Evolutionary conservation across 371 early-diverging fungal genomes (phyloP).

Genomic region (Actinomortierella ambigua): DNA sequence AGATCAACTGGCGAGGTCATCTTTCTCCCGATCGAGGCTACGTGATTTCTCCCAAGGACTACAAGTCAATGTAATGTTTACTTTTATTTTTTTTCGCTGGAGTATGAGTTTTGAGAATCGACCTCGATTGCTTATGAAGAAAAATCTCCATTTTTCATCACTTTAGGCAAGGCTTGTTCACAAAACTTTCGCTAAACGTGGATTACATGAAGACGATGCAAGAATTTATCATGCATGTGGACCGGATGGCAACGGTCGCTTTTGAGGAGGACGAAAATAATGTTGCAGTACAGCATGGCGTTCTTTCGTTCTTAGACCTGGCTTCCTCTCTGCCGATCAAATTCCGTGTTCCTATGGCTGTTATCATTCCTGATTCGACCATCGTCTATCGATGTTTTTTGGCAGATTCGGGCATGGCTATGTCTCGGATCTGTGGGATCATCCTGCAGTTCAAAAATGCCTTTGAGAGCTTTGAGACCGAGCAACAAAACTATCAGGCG

Average conservation of each 20-base stretch:
- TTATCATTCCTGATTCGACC: slow-evolving; percentile 57
- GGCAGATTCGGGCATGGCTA: slow-evolving; percentile 55
- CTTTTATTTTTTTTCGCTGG: too few relatives aligned
- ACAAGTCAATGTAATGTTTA: too few relatives aligned
- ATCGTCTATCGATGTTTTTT: slow-evolving; percentile 59
- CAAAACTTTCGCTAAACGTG: slow-evolving; percentile 51
- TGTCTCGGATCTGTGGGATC: slow-evolving; percentile 62
- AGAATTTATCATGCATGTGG: slow-evolving; percentile 54
- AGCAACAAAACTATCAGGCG: slow-evolving; percentile 24
- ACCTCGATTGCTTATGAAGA: too few relatives aligned
- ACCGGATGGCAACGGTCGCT: slow-evolving; percentile 49
- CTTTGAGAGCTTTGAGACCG: slow-evolving; percentile 28
- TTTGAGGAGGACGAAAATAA: slow-evolving; percentile 53
- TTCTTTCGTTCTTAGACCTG: slow-evolving; percentile 62
- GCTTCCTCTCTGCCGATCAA: slow-evolving; percentile 50
- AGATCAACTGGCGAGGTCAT: slow-evolving; percentile 56
- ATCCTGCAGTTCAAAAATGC: slow-evolving; percentile 46
- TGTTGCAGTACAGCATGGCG: slow-evolving; percentile 57
- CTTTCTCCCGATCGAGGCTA: not conserved
- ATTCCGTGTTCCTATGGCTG: slow-evolving; percentile 52
- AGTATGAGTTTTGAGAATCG: too few relatives aligned
- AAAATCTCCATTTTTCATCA: not conserved
- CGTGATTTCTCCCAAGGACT: too few relatives aligned
- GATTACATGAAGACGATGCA: slow-evolving; percentile 57
- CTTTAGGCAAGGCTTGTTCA: slow-evolving; percentile 48